Evolutionary conservation across 1,284 basidiomycete genomes (phyloP).

Genomic region (Pseudomicrostroma phylloplanum): DNA sequence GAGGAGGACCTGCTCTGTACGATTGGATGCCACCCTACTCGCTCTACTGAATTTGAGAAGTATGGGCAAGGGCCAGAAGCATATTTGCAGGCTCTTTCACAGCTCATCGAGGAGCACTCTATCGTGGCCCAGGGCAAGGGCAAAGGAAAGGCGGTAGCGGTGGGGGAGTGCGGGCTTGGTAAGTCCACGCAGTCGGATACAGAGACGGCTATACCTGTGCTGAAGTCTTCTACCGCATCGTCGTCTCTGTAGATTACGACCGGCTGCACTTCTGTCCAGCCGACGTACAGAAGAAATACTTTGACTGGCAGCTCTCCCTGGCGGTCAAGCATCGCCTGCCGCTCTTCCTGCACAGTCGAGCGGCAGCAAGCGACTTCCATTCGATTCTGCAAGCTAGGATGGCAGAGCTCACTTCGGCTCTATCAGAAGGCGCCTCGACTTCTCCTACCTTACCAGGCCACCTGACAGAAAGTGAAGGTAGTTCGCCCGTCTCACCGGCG

Average conservation of each 20-base stretch:
- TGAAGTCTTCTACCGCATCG: constrained; percentile 1
- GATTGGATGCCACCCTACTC: constrained; percentile 79
- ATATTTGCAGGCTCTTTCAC: constrained; percentile 59
- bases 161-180: constrained; percentile 84
- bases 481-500: background rate
- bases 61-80: constrained; percentile 58
- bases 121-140: background rate
- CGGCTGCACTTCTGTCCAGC: constrained; percentile 65
- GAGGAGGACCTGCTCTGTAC: constrained; percentile 64
- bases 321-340: constrained; percentile 70
- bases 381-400: constrained; percentile 55
- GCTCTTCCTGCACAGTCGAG: constrained; percentile 76
- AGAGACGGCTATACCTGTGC: background rate
- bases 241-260: constrained; percentile 65
- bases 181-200: constrained; percentile 20
- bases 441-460: background rate
- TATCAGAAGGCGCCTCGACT: background rate
- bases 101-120: constrained; percentile 15
- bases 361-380: constrained; percentile 62
- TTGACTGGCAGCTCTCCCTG: constrained; percentile 66
- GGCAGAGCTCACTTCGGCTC: background rate
- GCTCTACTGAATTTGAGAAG: constrained; percentile 67
- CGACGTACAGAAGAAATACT: constrained; percentile 64
- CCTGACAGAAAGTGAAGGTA: background rate
- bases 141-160: constrained; percentile 55